phyloP scores from a whole-genome alignment of 176 grass and related monocot genomes.

The Zea luxurians region DNA sequence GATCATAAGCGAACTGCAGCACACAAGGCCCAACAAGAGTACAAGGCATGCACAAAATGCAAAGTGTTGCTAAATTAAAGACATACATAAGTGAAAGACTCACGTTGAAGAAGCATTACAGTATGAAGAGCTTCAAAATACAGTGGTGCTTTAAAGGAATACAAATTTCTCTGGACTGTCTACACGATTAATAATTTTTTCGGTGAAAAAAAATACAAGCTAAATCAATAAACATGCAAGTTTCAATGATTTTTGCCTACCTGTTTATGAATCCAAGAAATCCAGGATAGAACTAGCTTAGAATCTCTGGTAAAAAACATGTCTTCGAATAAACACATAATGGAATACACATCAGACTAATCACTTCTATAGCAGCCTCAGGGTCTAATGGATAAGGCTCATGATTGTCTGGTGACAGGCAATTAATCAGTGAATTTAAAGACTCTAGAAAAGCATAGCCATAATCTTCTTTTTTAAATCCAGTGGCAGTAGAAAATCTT shows the following conservation, averaged over 20 bases:
- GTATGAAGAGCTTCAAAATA: constrained; percentile 83
- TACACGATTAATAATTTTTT: constrained; percentile 46
- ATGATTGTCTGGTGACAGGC: constrained; percentile 48
- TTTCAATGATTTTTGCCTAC: constrained; percentile 41
- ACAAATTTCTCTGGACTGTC: constrained; percentile 40
- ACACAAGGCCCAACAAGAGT: not conserved
- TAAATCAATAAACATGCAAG: constrained; percentile 3
- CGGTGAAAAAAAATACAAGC: not conserved
- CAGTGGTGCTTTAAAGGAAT: constrained; percentile 51
- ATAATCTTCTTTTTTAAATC: constrained; percentile 44
- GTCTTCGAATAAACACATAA: constrained; percentile 48
- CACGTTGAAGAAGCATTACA: constrained; percentile 75
- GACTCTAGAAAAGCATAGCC: constrained; percentile 41
- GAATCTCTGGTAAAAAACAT: constrained; percentile 63
- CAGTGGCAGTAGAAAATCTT: constrained; percentile 30
- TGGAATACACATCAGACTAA: constrained; percentile 58
- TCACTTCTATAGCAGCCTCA: constrained; percentile 56
- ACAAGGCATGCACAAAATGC: constrained; percentile 20
- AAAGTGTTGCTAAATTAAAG: constrained; percentile 16
- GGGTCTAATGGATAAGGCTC: constrained; percentile 50
- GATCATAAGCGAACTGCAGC: not conserved
- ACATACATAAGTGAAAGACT: constrained; percentile 29
- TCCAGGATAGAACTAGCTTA: constrained; percentile 73
- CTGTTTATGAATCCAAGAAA: constrained; percentile 77
- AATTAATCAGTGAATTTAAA: constrained; percentile 52